Evolutionary conservation across 768 basidiomycete genomes (phyloP).

Genomic region (Boletus barrowsii): DNA sequence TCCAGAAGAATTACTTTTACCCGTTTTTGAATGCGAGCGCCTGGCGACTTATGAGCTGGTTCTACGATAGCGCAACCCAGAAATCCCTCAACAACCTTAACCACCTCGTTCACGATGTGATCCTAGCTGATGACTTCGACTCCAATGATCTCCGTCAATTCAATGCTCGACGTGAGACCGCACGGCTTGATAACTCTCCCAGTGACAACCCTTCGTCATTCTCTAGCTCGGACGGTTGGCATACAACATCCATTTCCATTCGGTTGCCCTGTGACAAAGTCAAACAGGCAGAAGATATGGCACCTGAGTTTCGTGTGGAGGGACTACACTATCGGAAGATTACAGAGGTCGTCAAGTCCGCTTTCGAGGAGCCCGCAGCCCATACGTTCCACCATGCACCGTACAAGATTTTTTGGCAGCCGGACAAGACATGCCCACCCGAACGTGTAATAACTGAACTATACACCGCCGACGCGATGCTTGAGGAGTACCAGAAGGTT

Average conservation of each 20-base stretch:
- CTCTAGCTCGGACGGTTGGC: neutral
- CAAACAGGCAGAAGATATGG: neutral
- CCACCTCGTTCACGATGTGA: too few species aligned
- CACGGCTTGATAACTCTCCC: too few species aligned
- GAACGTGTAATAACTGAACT: neutral
- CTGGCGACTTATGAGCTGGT: too few species aligned
- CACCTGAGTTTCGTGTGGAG: neutral
- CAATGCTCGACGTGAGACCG: too few species aligned
- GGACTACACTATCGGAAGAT: constrained; percentile 29
- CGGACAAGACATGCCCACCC: neutral
- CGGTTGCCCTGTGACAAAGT: neutral
- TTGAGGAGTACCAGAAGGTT: neutral
- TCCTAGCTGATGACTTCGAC: too few species aligned
- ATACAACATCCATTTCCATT: neutral
- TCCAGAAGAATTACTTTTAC: too few species aligned
- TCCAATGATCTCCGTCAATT: too few species aligned
- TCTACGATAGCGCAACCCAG: too few species aligned
- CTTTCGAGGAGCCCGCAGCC: constrained; percentile 19
- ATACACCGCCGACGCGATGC: neutral
- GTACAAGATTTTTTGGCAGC: constrained; percentile 15
- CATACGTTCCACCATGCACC: constrained; percentile 15
- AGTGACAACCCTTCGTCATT: neutral
- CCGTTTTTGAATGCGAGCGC: too few species aligned
- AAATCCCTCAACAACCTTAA: too few species aligned
- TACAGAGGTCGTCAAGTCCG: constrained; percentile 20